Conservation (phyloP, 2,329 filamentous ascomycete genomes). For the Fusarium phyllophilum region DNA sequence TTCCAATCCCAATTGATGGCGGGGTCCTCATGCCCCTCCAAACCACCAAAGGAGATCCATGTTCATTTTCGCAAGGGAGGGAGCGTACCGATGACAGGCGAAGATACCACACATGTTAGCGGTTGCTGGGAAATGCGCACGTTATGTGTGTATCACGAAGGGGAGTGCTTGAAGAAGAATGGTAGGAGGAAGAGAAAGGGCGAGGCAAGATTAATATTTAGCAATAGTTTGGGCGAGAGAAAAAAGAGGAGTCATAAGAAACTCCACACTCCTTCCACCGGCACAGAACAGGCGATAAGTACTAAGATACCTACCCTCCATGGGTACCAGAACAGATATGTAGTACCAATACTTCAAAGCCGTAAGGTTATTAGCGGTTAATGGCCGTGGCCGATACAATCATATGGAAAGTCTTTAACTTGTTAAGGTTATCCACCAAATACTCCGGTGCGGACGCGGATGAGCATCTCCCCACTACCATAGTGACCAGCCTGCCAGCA, state of each 20-base stretch:
- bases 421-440: slow-evolving; percentile 40
- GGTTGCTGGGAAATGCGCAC: slow-evolving; percentile 36
- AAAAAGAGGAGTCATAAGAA: slow-evolving; percentile 39
- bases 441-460: slow-evolving; percentile 34
- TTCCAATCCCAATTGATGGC: slow-evolving; percentile 29
- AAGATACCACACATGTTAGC: slow-evolving; percentile 95
- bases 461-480: slow-evolving; percentile 20
- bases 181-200: slow-evolving; percentile 17
- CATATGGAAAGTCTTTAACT: not conserved
- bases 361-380: slow-evolving; percentile 37
- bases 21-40: slow-evolving; percentile 34
- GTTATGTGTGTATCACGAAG: slow-evolving; percentile 16
- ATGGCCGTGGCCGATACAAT: slow-evolving; percentile 13
- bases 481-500: slow-evolving; percentile 8
- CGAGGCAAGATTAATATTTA: slow-evolving; percentile 37
- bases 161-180: slow-evolving; percentile 17
- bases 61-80: slow-evolving; percentile 32
- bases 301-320: not conserved
- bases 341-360: slow-evolving; percentile 7
- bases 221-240: slow-evolving; percentile 18
- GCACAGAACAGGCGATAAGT: slow-evolving; percentile 32
- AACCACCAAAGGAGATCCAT: slow-evolving; percentile 35
- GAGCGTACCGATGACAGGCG: slow-evolving; percentile 82
- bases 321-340: slow-evolving; percentile 2
- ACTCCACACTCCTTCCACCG: slow-evolving; percentile 37